These are phyloP conservation scores for Mytilinidion resinicola DNA, from an alignment of 495 filamentous ascomycete genomes.

Conservation along the genomic window DNA sequence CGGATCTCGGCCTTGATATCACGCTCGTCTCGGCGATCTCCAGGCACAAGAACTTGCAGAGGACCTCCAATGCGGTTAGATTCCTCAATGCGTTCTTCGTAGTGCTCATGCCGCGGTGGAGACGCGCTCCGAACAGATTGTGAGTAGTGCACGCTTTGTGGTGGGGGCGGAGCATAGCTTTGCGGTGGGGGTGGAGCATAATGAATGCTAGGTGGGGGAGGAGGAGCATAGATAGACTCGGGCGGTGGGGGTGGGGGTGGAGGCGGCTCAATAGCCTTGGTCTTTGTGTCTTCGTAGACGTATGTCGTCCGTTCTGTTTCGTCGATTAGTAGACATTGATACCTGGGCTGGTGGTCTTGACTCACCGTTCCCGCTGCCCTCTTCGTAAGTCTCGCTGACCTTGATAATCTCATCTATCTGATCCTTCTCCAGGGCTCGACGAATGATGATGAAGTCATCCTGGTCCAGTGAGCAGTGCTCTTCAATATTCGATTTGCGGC, in stretches of 20 bases:
- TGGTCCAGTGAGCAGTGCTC: slow-evolving; percentile 29
- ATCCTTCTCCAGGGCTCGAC: slow-evolving; percentile 74
- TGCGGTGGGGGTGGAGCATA: slow-evolving; percentile 15
- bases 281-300: slow-evolving; percentile 30
- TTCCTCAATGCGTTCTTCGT: slow-evolving; percentile 39
- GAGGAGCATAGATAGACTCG: slow-evolving; percentile 5
- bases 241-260: slow-evolving; percentile 40
- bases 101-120: slow-evolving; percentile 24
- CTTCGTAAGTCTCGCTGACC: slow-evolving; percentile 61
- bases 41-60: slow-evolving; percentile 46
- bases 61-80: slow-evolving; percentile 42
- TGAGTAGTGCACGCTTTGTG: slow-evolving; percentile 17
- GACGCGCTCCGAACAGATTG: slow-evolving; percentile 27
- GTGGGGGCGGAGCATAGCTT: slow-evolving; percentile 15
- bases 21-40: slow-evolving; percentile 46
- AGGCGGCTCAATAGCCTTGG: slow-evolving; percentile 22
- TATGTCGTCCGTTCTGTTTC: slow-evolving; percentile 31
- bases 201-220: slow-evolving; percentile 15
- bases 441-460: slow-evolving; percentile 72
- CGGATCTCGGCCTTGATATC: slow-evolving; percentile 55
- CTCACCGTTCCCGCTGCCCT: slow-evolving; percentile 38
- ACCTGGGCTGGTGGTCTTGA: background rate
- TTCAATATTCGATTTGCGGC: slow-evolving; percentile 10
- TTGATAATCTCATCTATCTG: slow-evolving; percentile 85
- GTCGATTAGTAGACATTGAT: background rate